Percentiles rank a stretch among this genome's conserved stretches.
phyloP scores from a whole-genome alignment of 1,284 basidiomycete species.

The Trametes hirsuta region DNA sequence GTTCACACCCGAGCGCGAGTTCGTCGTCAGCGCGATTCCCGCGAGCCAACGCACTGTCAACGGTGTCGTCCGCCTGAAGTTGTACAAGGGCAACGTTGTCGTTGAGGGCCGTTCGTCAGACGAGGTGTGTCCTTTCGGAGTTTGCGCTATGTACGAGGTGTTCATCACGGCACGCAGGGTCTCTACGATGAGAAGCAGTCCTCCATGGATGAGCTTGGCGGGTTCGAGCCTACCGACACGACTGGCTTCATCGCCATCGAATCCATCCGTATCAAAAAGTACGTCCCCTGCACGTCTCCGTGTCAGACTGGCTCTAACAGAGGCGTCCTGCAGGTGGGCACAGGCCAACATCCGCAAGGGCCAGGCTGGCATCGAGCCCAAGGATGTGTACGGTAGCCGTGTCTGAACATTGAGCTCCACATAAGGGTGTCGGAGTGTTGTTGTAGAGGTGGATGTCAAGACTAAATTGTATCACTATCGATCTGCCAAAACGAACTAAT shows the following conservation, averaged over 20 bases:
- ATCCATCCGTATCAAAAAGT: slow-evolving; percentile 96
- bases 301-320: not conserved
- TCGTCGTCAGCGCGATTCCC: slow-evolving; percentile 87
- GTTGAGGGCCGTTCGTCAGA: slow-evolving; percentile 91
- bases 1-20: slow-evolving; percentile 98
- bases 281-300: slow-evolving; percentile 37
- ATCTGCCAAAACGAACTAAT: not conserved
- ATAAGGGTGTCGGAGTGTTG: not conserved
- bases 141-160: not conserved
- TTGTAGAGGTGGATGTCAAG: not conserved
- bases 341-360: slow-evolving; percentile 84
- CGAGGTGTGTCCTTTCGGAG: slow-evolving; percentile 54
- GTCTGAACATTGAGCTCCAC: slow-evolving; percentile 14
- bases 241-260: slow-evolving; percentile 95
- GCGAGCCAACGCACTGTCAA: slow-evolving; percentile 97
- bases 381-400: slow-evolving; percentile 74
- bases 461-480: slow-evolving; percentile 8
- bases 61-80: slow-evolving; percentile 86
- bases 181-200: slow-evolving; percentile 96
- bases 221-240: slow-evolving; percentile 93
- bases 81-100: slow-evolving; percentile 97
- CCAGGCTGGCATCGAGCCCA: slow-evolving; percentile 73
- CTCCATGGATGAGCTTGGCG: slow-evolving; percentile 99
- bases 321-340: slow-evolving; percentile 62
- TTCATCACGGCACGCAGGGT: slow-evolving; percentile 51